These are phyloP conservation scores for Talaromyces pinophilus DNA, from an alignment of 2,329 filamentous ascomycete species.

Conservation along the genomic window DNA sequence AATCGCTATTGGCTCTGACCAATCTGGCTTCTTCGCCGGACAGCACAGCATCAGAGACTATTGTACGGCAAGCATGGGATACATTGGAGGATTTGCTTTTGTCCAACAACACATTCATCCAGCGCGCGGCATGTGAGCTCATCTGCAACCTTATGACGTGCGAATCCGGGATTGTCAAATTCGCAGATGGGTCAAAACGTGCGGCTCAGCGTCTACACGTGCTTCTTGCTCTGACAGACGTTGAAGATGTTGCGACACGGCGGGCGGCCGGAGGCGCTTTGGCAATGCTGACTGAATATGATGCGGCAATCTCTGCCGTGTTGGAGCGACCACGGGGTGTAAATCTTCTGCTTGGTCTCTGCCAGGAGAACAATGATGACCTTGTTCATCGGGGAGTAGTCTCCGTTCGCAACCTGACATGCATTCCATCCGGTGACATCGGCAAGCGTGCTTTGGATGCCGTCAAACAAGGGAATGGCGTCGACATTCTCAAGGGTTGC, in stretches of 20 bases:
- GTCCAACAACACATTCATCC: slow-evolving; percentile 71
- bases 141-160: slow-evolving; percentile 75
- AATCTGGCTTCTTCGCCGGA: slow-evolving; percentile 74
- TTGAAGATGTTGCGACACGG: slow-evolving; percentile 76
- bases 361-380: slow-evolving; percentile 63
- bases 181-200: slow-evolving; percentile 58
- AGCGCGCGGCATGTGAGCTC: slow-evolving; percentile 82
- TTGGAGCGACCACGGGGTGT: slow-evolving; percentile 71
- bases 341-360: slow-evolving; percentile 76
- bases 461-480: slow-evolving; percentile 62
- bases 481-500: slow-evolving; percentile 68
- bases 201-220: slow-evolving; percentile 77
- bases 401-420: slow-evolving; percentile 70
- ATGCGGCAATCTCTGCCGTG: slow-evolving; percentile 70
- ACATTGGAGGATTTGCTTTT: slow-evolving; percentile 82
- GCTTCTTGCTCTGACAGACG: slow-evolving; percentile 81
- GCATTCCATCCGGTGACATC: slow-evolving; percentile 61
- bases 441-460: slow-evolving; percentile 63
- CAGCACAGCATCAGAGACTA: slow-evolving; percentile 60
- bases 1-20: slow-evolving; percentile 85
- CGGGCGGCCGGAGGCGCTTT: slow-evolving; percentile 85
- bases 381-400: slow-evolving; percentile 69
- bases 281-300: slow-evolving; percentile 78
- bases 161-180: slow-evolving; percentile 48
- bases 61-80: slow-evolving; percentile 72